Conservation (phyloP, 257 asterid genomes). For the Vinca minor region DNA sequence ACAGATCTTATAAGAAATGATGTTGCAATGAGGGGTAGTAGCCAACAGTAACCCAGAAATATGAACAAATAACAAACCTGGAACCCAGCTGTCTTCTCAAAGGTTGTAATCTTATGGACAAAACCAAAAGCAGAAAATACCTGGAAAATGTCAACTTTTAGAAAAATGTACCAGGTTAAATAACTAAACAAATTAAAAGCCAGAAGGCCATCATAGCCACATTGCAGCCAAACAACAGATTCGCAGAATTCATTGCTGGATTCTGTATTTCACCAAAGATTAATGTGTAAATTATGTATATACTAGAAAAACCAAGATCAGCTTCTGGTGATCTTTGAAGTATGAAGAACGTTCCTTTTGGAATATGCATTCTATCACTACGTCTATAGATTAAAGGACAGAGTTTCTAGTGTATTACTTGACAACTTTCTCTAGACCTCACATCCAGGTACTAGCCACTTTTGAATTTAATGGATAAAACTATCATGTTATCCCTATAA, state of each 20-base stretch:
- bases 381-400: neutral
- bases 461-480: neutral
- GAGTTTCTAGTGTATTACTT: constrained; percentile 6
- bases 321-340: neutral
- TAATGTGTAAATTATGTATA: neutral
- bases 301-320: neutral
- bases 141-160: constrained; percentile 28
- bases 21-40: neutral
- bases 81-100: constrained; percentile 96
- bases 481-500: neutral
- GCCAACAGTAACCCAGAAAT: neutral
- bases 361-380: neutral
- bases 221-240: neutral
- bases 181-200: neutral
- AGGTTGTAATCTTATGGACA: constrained; percentile 86
- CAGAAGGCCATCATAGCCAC: neutral
- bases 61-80: constrained; percentile 42
- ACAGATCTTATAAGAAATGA: neutral
- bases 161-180: neutral
- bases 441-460: neutral
- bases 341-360: neutral
- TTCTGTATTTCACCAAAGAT: neutral
- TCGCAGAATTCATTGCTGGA: neutral
- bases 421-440: neutral
- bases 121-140: constrained; percentile 88